Percentiles rank a stretch among this genome's conserved stretches.
These are phyloP conservation scores for Hymenoscyphus occultus DNA, from an alignment of 2,329 filamentous ascomycete species.

Conservation along the genomic window DNA sequence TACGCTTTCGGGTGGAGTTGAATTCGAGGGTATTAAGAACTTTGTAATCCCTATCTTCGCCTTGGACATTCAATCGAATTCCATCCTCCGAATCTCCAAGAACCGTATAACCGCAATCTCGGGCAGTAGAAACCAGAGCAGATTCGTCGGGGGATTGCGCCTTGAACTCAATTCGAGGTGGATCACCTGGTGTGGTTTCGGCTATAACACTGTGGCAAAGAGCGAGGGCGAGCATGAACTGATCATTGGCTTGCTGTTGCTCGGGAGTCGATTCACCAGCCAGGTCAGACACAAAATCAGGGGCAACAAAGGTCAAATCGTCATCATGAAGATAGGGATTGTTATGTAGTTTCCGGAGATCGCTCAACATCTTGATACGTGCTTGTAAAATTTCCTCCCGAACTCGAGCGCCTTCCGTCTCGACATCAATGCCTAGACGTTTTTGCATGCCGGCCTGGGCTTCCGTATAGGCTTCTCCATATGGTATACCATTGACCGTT, in stretches of 20 bases:
- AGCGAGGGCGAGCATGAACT: conserved; percentile 92
- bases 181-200: conserved; percentile 84
- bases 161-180: conserved; percentile 89
- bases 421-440: conserved; percentile 81
- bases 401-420: conserved; percentile 71
- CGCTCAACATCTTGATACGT: conserved; percentile 67
- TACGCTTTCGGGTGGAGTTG: conserved; percentile 93
- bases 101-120: conserved; percentile 93
- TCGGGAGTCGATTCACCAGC: conserved; percentile 71
- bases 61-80: conserved; percentile 82
- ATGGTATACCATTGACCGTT: conserved; percentile 91
- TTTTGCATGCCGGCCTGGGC: conserved; percentile 96
- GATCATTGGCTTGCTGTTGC: conserved; percentile 74
- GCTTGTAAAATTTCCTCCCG: conserved; percentile 76
- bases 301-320: conserved; percentile 85
- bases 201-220: conserved; percentile 97
- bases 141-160: conserved; percentile 97
- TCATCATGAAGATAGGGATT: conserved; percentile 92
- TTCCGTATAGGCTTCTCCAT: conserved; percentile 97
- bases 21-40: conserved; percentile 96
- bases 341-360: conserved; percentile 73
- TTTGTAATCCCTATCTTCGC: conserved; percentile 78
- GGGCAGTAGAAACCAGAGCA: conserved; percentile 87
- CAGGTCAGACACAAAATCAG: conserved; percentile 83
- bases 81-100: conserved; percentile 76